phyloP scores from a whole-genome alignment of 352 stramenopile genomes.

The Phytophthora cactorum region DNA sequence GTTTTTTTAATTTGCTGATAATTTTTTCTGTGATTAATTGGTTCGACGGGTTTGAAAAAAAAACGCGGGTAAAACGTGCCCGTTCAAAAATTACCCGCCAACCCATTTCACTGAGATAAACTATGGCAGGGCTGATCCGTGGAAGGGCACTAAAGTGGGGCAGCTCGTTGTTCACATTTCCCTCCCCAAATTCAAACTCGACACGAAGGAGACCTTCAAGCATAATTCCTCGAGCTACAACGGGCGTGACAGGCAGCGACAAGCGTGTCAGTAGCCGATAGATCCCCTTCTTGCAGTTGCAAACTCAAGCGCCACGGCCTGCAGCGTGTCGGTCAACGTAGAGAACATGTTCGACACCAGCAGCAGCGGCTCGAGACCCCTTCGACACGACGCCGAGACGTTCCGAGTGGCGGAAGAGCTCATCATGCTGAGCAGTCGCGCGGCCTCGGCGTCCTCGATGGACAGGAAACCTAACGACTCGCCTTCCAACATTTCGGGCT shows the following conservation, averaged over 20 bases:
- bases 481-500: conserved; percentile 44
- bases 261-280: background rate
- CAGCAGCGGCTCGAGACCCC: conserved; percentile 14
- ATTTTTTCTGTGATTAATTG: background rate
- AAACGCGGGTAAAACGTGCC: conserved; percentile 29
- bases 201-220: conserved; percentile 52
- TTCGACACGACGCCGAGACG: conserved; percentile 67
- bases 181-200: conserved; percentile 40
- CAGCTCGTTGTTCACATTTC: conserved; percentile 16
- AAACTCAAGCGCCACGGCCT: background rate
- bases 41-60: background rate
- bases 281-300: background rate
- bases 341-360: conserved; percentile 39
- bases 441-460: conserved; percentile 11
- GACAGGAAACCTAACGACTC: conserved; percentile 28
- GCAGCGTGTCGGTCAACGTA: background rate
- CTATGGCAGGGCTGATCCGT: background rate
- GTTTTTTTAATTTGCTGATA: background rate
- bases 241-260: background rate
- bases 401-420: conserved; percentile 81
- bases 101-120: background rate
- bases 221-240: conserved; percentile 1
- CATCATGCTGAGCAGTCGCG: conserved; percentile 67
- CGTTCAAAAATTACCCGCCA: conserved; percentile 3
- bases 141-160: conserved; percentile 15